Percentiles rank a stretch among this genome's conserved stretches.
These are phyloP conservation scores for Carex arenaria DNA, from an alignment of 202 grass and related monocot species.

Conservation along the genomic window DNA sequence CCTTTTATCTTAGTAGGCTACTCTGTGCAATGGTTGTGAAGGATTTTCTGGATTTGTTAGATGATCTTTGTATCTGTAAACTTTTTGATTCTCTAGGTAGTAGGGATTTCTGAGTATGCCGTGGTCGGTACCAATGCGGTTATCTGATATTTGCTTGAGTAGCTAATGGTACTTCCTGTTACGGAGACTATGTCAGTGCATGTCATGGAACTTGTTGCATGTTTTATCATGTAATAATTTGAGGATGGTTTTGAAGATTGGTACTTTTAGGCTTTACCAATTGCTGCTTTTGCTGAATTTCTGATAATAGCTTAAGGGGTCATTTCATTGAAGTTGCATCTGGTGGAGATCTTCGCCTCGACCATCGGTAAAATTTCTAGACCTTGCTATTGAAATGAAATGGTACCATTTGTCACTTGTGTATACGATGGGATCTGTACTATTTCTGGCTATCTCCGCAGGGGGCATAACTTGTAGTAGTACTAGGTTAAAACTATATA, in stretches of 20 bases:
- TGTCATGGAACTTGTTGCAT: slow-evolving; percentile 4
- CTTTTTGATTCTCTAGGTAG: neutral
- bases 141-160: neutral
- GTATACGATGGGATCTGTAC: neutral
- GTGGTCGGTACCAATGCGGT: neutral
- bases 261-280: neutral
- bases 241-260: neutral
- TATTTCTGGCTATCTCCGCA: neutral
- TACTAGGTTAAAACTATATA: neutral
- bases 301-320: neutral
- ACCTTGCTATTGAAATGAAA: too few relatives aligned
- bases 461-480: neutral
- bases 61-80: neutral
- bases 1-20: neutral
- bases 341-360: neutral
- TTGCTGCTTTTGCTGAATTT: neutral
- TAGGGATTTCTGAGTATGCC: neutral
- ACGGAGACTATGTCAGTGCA: neutral
- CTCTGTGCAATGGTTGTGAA: neutral
- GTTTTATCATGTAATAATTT: slow-evolving; percentile 12
- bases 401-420: neutral
- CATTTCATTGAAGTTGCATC: neutral
- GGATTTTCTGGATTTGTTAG: neutral
- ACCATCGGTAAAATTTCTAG: neutral
- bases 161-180: neutral